Conservation (phyloP, 2,329 filamentous ascomycete species). For the Phyllosticta citribraziliensis region DNA sequence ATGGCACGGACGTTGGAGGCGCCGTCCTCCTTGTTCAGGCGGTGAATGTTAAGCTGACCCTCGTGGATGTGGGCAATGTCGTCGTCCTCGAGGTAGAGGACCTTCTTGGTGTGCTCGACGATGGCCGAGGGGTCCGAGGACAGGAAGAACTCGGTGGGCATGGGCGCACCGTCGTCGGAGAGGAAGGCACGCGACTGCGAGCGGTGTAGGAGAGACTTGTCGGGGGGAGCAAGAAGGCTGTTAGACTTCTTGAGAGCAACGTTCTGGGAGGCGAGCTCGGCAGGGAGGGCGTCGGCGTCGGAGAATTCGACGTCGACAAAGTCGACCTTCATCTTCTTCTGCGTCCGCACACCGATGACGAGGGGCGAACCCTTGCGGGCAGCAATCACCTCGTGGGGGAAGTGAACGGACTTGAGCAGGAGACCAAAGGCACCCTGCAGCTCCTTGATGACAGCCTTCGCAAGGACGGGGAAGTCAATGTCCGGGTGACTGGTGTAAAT, state of each 20-base stretch:
- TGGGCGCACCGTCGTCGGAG: conserved; percentile 94
- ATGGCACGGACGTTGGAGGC: conserved; percentile 96
- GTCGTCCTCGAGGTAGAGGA: conserved; percentile 98
- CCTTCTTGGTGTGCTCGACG: conserved; percentile 99
- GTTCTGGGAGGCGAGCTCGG: conserved; percentile 92
- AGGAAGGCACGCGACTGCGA: conserved; percentile 98
- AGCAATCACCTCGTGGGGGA: conserved; percentile 93
- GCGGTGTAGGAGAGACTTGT: conserved; percentile 96
- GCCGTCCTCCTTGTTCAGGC: conserved; percentile 91
- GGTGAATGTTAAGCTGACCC: conserved; percentile 97
- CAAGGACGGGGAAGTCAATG: conserved; percentile 91
- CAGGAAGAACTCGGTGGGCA: conserved; percentile 98
- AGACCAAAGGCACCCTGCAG: conserved; percentile 96
- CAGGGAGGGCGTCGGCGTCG: conserved; percentile 71
- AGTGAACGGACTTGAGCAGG: conserved; percentile 96
- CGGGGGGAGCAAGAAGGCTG: conserved; percentile 66
- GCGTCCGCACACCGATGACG: conserved; percentile 91
- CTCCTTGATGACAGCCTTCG: conserved; percentile 97
- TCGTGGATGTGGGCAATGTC: conserved; percentile 99
- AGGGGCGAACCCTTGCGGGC: conserved; percentile 97
- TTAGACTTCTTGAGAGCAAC: conserved; percentile 79
- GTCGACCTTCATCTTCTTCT: conserved; percentile 99
- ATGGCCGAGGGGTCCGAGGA: conserved; percentile 98
- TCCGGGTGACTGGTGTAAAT: conserved; percentile 89
- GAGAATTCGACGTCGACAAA: conserved; percentile 98